A percentile compares a stretch with the other conserved stretches of the same genome.
These are phyloP conservation scores for Leccinum boreale DNA, from an alignment of 768 basidiomycete species.

Conservation along the genomic window DNA sequence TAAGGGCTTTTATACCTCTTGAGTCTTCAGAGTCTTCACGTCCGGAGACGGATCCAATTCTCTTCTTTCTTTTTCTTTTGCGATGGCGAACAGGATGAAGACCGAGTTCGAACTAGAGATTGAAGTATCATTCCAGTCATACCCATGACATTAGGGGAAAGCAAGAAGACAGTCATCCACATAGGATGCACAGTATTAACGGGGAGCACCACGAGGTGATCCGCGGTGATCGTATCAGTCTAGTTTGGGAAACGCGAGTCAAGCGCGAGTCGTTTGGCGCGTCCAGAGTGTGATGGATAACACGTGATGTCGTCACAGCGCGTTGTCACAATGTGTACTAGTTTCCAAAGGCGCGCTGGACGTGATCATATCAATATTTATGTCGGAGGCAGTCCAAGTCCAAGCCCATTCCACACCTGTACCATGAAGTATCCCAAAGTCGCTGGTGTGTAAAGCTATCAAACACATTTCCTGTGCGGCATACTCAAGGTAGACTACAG, in stretches of 20 bases:
- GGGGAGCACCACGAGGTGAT: background rate
- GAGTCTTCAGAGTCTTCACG: background rate
- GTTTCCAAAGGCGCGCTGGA: background rate
- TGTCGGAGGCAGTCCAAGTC: background rate
- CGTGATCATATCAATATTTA: slow-evolving; percentile 5
- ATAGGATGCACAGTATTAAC: background rate
- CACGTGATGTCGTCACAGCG: slow-evolving; percentile 24
- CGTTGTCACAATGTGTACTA: slow-evolving; percentile 23
- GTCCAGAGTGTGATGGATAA: background rate
- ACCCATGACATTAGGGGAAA: background rate
- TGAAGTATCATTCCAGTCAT: background rate
- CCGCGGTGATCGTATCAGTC: background rate
- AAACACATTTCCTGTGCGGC: background rate
- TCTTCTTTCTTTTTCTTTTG: background rate
- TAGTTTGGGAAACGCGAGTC: too few species aligned
- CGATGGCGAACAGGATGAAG: background rate
- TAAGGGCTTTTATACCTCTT: slow-evolving; percentile 19
- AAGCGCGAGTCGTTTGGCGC: too few species aligned
- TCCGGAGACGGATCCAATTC: too few species aligned
- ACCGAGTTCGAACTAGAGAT: background rate
- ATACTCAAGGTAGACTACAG: slow-evolving; percentile 32
- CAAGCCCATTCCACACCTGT: background rate
- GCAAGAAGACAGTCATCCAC: background rate
- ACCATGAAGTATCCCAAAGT: slow-evolving; percentile 34
- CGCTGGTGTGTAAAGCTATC: slow-evolving; percentile 16